Evolutionary conservation across 805 yeast species (phyloP), one percentile per base, ranked within the genome.

Genomic region (Wickerhamomyces bisporus): DNA sequence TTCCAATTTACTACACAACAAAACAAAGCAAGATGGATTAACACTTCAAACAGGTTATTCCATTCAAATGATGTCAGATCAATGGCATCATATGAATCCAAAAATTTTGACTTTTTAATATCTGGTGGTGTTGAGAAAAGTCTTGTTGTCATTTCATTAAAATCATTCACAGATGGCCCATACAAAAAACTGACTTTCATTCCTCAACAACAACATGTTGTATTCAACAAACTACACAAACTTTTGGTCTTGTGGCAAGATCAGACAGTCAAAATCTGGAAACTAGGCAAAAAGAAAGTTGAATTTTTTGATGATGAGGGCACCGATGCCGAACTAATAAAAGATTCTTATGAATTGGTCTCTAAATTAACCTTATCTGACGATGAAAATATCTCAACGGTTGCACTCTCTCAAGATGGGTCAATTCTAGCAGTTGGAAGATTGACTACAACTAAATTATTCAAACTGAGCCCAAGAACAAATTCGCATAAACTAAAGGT

Each of bases 11-110:
- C 49, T 20, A 35, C 36, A 9, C 46, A 41, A 31, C 81, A 79
- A 53, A 83, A 79, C 56, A 42, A 32, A 27, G 30, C 36, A 29
- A 78, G 79, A 54, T 91, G 98, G 98, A 75, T 83, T 14, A 81
- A 77, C 50, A 71, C 79, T 45, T 73, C 79, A 38, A 86, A 80
- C 59, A 73, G 96, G 53, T 69, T 91, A 38, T 69, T 88, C 44
- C 98, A 93, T 59, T 77, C 93, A 28, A 84, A 75, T 56, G 98
- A 89, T 60, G 77, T 89, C 27, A 78, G 96, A 54, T 67, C 93
- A 1, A 74, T 89, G 73, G 63, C 80, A 1, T 65, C 80, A 4
- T 84, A 69, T 50, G 89, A 85, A 57, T 67, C 91, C 27, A 79
- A 74, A 50, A 79, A 79, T 31, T 68, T 77, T 35, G 79, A 79